phyloP scores from a whole-genome alignment of 139 green algal species.

The Closterium sp. region DNA sequence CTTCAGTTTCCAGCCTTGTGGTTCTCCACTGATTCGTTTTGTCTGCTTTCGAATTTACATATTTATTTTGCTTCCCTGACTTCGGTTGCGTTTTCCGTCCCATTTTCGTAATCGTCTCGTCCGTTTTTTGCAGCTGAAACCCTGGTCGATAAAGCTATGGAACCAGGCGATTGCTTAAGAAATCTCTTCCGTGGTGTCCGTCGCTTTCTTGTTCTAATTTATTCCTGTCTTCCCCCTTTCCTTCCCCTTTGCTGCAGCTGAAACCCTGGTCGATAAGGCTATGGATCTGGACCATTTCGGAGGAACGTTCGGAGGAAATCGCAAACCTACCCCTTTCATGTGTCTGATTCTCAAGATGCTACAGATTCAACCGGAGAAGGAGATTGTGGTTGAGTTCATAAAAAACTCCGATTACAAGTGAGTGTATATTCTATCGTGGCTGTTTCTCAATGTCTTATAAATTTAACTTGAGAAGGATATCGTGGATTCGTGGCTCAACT shows the following conservation, averaged over 20 bases:
- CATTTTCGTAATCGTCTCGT: too few relatives aligned
- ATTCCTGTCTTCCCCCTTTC: neutral
- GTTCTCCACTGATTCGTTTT: too few relatives aligned
- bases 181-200: neutral
- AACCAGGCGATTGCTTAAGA: too few relatives aligned
- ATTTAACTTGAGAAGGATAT: constrained; percentile 95
- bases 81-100: too few relatives aligned
- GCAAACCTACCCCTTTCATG: constrained; percentile 86
- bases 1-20: too few relatives aligned
- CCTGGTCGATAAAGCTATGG: too few relatives aligned
- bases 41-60: too few relatives aligned
- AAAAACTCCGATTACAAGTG: constrained; percentile 99
- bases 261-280: constrained; percentile 91
- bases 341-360: constrained; percentile 97
- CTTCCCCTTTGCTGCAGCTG: constrained; percentile 63
- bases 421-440: constrained; percentile 42
- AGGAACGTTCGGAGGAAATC: constrained; percentile 82
- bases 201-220: neutral
- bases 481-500: constrained; percentile 46
- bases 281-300: constrained; percentile 76
- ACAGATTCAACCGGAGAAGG: constrained; percentile 95
- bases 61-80: too few relatives aligned
- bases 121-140: too few relatives aligned
- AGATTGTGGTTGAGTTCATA: constrained; percentile 97
- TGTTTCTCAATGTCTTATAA: constrained; percentile 79